Base-by-base conservation (phyloP, 768 basidiomycete genomes). In the Termitomyces sp. region DNA sequence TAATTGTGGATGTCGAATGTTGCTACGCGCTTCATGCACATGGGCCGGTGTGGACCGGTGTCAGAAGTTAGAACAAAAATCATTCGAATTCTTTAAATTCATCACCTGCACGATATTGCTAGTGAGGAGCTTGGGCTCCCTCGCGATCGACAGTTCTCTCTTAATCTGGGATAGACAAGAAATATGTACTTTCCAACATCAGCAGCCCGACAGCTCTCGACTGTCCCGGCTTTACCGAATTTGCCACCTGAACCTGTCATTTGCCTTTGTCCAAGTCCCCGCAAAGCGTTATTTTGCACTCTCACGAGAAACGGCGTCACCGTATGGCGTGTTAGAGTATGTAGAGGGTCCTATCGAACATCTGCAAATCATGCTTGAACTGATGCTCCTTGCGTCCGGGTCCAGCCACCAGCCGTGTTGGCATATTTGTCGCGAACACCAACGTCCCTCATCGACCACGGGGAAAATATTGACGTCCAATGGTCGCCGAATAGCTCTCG, bases 111-210 rank as follows among this genome's bases (percentile, higher is more conserved):
- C 44, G 25, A 22, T 39, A 49, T 27, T 33, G 48, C 43, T 16
- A 50, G 22, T 25, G 42, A 41, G 33, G 25, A 50, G 38, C 33
- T 33, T 27, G 40, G 25, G 42, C 41, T 50, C 47, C 12, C 39
- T 32, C 35, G 40, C 35, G 31, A 52, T 20, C 39, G n/a, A 23
- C 31, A n/a, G 12, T 41, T 25, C 18, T 22, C 42, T 23, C 31
- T 18, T 41, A 33, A 45, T 36, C 49, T 56, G 51, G 54, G 51
- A 35, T 44, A 40, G 36, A 32, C 54, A 33, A 39, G 45, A 42
- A 33, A 35, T 52, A 93, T 93, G 91, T 94, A 92, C 73, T 93
- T 93, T 70, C 91, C 89, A 54, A 92, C 88, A 23, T 83, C 87
- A 33, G 83, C 88, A 40, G 88, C 91, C 27, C 76, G 81, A 63